phyloP scores from a whole-genome alignment of 768 basidiomycete genomes.

The Mycena sanguinolenta region DNA sequence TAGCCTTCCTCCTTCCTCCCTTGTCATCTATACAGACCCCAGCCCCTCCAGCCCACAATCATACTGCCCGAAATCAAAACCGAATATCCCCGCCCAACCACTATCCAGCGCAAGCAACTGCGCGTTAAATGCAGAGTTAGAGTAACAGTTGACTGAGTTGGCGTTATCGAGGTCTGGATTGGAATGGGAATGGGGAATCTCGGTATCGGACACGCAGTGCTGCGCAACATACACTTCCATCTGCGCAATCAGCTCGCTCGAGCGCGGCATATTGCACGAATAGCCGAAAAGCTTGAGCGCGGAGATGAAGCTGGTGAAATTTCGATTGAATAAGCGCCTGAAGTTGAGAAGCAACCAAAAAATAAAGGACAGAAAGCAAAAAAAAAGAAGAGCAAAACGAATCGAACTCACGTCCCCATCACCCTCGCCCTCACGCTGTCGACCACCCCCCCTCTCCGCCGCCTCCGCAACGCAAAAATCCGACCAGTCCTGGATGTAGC shows the following conservation, averaged over 20 bases:
- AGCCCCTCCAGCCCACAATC: too few species aligned
- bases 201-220: too few species aligned
- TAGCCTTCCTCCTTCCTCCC: too few species aligned
- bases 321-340: neutral
- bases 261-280: constrained; percentile 3
- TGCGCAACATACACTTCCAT: constrained; percentile 21
- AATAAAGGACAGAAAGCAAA: too few species aligned
- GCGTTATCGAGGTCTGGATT: too few species aligned
- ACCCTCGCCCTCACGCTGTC: neutral
- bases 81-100: constrained; percentile 19
- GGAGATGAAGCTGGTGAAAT: constrained; percentile 9
- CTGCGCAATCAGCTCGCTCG: constrained; percentile 13
- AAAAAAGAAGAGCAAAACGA: neutral
- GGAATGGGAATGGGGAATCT: too few species aligned
- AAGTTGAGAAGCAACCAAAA: too few species aligned
- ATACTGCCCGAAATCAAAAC: neutral
- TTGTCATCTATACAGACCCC: too few species aligned
- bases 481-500: constrained; percentile 15
- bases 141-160: too few species aligned
- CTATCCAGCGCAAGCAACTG: constrained; percentile 1
- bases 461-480: constrained; percentile 26
- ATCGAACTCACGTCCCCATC: constrained; percentile 13
- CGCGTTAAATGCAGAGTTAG: neutral
- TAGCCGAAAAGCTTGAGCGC: constrained; percentile 16
- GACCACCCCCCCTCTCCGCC: neutral